Percentiles rank a stretch among this genome's conserved stretches.
Evolutionary conservation across 2,329 filamentous ascomycete species (phyloP).

Genomic region (Didymella pomorum): DNA sequence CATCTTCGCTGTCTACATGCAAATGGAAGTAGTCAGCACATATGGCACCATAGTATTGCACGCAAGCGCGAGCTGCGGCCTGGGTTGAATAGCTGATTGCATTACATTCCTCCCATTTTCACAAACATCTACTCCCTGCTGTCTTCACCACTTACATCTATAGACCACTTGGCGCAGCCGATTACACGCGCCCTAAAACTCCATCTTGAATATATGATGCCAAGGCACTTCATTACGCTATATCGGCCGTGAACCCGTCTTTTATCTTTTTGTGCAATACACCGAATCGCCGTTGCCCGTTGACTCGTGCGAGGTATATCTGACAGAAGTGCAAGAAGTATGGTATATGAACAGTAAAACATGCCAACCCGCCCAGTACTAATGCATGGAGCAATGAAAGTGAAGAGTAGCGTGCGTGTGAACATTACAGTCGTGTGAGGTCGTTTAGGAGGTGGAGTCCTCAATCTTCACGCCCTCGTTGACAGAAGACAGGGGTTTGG

Average conservation of each 20-base stretch:
- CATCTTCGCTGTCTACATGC: no score
- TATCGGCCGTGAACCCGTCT: constrained; percentile 14
- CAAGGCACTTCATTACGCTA: constrained; percentile 9
- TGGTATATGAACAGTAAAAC: constrained; percentile 41
- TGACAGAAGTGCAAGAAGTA: constrained; percentile 23
- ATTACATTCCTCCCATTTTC: constrained; percentile 12
- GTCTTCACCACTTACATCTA: constrained; percentile 8
- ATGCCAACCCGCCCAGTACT: constrained; percentile 19
- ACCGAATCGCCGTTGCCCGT: constrained; percentile 7
- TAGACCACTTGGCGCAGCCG: constrained; percentile 4
- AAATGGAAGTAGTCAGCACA: no score
- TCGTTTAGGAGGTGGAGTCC: constrained; percentile 19
- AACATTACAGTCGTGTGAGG: constrained; percentile 5
- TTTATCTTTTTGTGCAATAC: constrained; percentile 18
- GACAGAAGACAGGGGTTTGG: constrained; percentile 23
- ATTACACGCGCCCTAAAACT: constrained; percentile 1
- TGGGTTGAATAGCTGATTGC: neutral
- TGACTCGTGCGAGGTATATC: constrained; percentile 7
- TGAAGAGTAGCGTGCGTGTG: constrained; percentile 10
- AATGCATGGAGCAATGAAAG: constrained; percentile 13
- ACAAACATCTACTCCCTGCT: constrained; percentile 14
- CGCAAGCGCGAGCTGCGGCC: no score
- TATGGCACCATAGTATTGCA: no score
- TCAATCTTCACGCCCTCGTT: constrained; percentile 32
- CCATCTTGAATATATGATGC: constrained; percentile 11